A percentile compares a stretch with the other conserved stretches of the same genome.
Conservation (phyloP, 192 early-diverging fungal species). For the Coemansia sp. region DNA sequence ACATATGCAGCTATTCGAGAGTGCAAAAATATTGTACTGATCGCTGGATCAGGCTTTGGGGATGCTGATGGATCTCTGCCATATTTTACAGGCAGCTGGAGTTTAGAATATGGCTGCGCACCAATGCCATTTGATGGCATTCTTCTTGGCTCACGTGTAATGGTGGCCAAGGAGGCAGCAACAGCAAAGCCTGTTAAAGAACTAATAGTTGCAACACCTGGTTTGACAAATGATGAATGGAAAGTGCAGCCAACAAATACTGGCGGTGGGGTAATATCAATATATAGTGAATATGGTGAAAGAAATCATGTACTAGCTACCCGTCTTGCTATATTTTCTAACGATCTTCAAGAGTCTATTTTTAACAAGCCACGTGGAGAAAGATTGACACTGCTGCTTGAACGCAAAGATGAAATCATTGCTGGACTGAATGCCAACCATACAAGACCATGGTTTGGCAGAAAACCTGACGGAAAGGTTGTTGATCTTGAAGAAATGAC, state of each 20-base stretch:
- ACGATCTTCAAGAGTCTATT: constrained; percentile 79
- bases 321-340: constrained; percentile 74
- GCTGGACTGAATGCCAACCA: constrained; percentile 82
- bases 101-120: constrained; percentile 67
- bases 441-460: constrained; percentile 93
- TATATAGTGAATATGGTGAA: constrained; percentile 89
- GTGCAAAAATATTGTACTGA: constrained; percentile 75
- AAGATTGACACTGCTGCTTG: constrained; percentile 64
- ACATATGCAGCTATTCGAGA: constrained; percentile 73
- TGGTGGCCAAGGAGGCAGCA: constrained; percentile 88
- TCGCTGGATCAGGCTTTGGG: constrained; percentile 94
- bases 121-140: constrained; percentile 97
- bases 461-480: constrained; percentile 68
- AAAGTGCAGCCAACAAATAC: constrained; percentile 72
- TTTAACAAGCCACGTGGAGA: constrained; percentile 82
- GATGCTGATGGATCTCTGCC: constrained; percentile 83
- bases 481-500: too few relatives aligned
- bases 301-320: constrained; percentile 91
- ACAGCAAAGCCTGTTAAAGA: constrained; percentile 80
- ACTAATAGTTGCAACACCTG: constrained; percentile 81
- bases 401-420: constrained; percentile 83
- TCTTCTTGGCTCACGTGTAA: constrained; percentile 97
- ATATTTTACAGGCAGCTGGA: constrained; percentile 94
- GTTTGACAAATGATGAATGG: constrained; percentile 79
- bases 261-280: constrained; percentile 78